Evolutionary conservation across 495 filamentous ascomycete genomes (phyloP).

Genomic region (Aspergillus steynii): DNA sequence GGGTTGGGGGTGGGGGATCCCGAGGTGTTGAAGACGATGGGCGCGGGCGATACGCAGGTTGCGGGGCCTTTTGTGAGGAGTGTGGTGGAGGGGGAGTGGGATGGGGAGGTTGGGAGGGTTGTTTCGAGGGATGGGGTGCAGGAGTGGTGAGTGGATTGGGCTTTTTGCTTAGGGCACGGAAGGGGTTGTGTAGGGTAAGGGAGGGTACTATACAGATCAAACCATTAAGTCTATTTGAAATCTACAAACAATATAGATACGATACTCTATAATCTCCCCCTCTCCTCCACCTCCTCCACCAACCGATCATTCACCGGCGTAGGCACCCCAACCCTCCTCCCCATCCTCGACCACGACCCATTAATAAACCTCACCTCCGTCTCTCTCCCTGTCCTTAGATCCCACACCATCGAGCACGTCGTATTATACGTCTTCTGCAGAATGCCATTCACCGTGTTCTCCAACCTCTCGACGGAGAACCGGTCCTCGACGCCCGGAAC

Average conservation of each 20-base stretch:
- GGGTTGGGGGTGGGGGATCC: conserved; percentile 22
- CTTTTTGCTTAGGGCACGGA: no score
- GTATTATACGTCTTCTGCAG: conserved; percentile 58
- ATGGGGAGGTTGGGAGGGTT: conserved; percentile 38
- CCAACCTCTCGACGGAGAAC: conserved; percentile 47
- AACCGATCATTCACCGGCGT: conserved; percentile 15
- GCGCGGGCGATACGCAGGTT: conserved; percentile 27
- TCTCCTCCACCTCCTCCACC: background rate
- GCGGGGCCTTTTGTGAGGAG: conserved; percentile 34
- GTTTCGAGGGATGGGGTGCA: conserved; percentile 15
- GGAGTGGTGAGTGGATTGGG: conserved; percentile 3
- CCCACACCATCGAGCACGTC: conserved; percentile 71
- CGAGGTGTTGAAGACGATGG: conserved; percentile 34
- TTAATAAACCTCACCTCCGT: conserved; percentile 80
- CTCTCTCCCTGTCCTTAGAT: conserved; percentile 55
- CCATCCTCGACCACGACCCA: conserved; percentile 64
- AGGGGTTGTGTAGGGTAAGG: no score
- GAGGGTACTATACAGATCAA: no score
- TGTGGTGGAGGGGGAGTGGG: conserved; percentile 40
- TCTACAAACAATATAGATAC: no score
- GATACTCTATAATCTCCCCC: no score
- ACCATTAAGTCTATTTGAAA: no score
- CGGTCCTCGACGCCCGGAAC: conserved; percentile 47
- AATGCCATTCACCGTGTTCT: conserved; percentile 51
- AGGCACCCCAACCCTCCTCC: conserved; percentile 53